Conservation (phyloP, 495 filamentous ascomycete species). For the Talaromyces thailandensis region DNA sequence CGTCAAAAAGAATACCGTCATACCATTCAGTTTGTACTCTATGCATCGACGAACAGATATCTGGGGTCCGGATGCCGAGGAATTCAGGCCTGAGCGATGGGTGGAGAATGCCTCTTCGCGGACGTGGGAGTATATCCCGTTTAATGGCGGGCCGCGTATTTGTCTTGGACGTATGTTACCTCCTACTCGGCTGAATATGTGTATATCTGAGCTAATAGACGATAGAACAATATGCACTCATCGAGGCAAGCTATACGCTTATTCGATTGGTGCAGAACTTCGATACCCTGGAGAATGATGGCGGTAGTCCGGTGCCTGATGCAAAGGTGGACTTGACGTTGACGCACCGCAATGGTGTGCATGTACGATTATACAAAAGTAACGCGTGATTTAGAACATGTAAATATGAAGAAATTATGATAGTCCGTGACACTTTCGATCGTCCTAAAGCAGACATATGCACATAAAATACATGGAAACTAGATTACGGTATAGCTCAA, state of each 20-base stretch:
- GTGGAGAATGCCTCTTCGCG: constrained; percentile 23
- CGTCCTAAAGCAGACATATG: neutral
- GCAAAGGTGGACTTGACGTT: neutral
- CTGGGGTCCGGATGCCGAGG: constrained; percentile 21
- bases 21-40: constrained; percentile 14
- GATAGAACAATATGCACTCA: neutral
- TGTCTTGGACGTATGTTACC: constrained; percentile 19
- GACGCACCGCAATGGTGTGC: neutral
- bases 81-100: constrained; percentile 24
- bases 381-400: neutral
- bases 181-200: neutral
- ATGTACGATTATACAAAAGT: neutral
- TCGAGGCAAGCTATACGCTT: neutral
- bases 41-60: constrained; percentile 26
- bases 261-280: neutral
- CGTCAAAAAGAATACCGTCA: constrained; percentile 26
- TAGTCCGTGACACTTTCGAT: neutral
- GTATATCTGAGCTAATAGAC: neutral
- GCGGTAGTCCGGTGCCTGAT: neutral
- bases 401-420: neutral
- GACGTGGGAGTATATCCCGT: constrained; percentile 54
- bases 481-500: neutral
- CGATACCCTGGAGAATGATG: neutral
- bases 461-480: neutral
- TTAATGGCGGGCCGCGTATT: constrained; percentile 57